Evolutionary conservation across 805 yeast genomes (phyloP), one percentile per base, ranked within the genome.

Genomic region (Ogataea populi-albae): DNA sequence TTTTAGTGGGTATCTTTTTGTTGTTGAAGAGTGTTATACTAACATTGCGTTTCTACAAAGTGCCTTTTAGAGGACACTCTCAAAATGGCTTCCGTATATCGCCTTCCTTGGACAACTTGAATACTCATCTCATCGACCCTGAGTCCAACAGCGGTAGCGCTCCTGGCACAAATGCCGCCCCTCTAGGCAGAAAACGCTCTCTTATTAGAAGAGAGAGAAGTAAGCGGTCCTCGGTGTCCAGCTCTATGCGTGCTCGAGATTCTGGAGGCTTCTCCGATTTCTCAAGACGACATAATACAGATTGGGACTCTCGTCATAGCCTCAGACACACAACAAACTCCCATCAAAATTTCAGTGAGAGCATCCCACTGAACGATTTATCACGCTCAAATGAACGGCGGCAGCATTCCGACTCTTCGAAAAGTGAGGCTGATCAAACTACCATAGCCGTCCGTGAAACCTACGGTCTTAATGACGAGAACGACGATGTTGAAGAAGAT

Each of bases 391-490:
- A 12, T 9, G 15, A 25, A n/a, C 8, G 7, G 8, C 15, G 7
- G 11, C 15, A 25, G 9, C 11, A 8, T 8, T n/a, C 8, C 7
- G 15, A n/a, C 9, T 8, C 28, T 8, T 7, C 14, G 9, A 25
- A 25, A 17, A 17, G 12, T 17, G 15, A 10, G 14, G 9, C 14
- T 18, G 32, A 30, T 5, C 20, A 30, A 12, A 11, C 23, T 5
- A 29, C 34, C 8, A 18, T 33, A 7, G 38, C 32, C 11, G 33
- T 30, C 28, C 14, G 52, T 35, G 46, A 58, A 9, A 59, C 64
- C 10, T 37, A 37, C 27, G 40, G 40, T 9, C 26, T 37, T 19
- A 37, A 37, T 27, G 40, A 37, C 12, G 29, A 24, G 15, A 22
- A 5, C 30, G 32, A 26, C 19, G 32, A 10, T 12, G 43, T 45